Evolutionary conservation across 345 rosid genomes (phyloP).

Genomic region (Boechera divaricarpa): DNA sequence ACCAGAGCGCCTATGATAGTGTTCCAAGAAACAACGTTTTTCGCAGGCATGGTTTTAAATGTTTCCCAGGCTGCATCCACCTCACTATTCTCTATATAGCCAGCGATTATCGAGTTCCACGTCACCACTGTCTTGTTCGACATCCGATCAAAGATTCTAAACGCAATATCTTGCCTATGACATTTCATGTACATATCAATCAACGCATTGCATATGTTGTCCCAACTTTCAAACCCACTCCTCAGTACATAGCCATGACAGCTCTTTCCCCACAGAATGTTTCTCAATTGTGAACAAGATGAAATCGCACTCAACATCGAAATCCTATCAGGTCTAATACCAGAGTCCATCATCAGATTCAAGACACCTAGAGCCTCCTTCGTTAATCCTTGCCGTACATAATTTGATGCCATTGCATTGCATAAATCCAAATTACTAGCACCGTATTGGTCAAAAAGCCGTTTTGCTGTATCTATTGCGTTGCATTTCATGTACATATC

Average conservation of each 20-base stretch:
- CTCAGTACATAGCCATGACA: constrained; percentile 69
- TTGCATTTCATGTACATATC: constrained; percentile 81
- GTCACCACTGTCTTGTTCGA: constrained; percentile 60
- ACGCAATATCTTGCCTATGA: constrained; percentile 53
- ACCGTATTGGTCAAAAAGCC: constrained; percentile 54
- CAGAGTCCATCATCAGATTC: constrained; percentile 53
- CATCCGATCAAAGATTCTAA: constrained; percentile 54
- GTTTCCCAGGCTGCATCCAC: constrained; percentile 57
- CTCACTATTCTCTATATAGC: constrained; percentile 56
- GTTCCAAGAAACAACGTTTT: constrained; percentile 67
- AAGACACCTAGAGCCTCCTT: constrained; percentile 57
- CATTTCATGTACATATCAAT: constrained; percentile 78
- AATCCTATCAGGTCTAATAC: constrained; percentile 61
- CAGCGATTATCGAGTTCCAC: constrained; percentile 66
- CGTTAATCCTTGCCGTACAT: constrained; percentile 55
- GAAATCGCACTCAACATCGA: constrained; percentile 61
- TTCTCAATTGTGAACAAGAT: constrained; percentile 57
- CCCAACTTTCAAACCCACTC: constrained; percentile 59
- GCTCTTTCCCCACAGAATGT: constrained; percentile 48
- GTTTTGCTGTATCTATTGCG: constrained; percentile 52
- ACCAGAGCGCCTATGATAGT: constrained; percentile 58
- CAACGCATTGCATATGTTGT: constrained; percentile 55
- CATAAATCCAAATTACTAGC: constrained; percentile 57
- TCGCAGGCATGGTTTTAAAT: constrained; percentile 64
- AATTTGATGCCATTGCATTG: constrained; percentile 65